A percentile compares a stretch with the other conserved stretches of the same genome.
These are phyloP conservation scores for Talaromyces liani DNA, from an alignment of 495 filamentous ascomycete species.

Conservation along the genomic window DNA sequence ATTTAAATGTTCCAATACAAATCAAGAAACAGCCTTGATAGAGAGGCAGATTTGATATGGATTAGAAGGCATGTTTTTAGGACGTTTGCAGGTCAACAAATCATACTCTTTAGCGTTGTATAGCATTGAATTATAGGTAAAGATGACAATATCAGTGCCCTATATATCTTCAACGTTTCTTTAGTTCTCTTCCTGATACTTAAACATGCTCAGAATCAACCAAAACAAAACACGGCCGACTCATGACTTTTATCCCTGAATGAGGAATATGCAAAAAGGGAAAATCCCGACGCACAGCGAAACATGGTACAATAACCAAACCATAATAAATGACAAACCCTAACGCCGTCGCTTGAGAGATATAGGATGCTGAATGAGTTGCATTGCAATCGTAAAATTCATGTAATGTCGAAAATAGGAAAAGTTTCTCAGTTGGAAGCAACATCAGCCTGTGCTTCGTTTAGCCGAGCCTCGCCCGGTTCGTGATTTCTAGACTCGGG, in stretches of 20 bases:
- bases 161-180: too few relatives aligned
- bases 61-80: too few relatives aligned
- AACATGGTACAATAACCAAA: neutral
- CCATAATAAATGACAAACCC: neutral
- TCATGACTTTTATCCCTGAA: neutral
- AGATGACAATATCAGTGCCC: too few relatives aligned
- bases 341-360: neutral
- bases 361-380: neutral
- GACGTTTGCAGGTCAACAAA: too few relatives aligned
- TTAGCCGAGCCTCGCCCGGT: neutral
- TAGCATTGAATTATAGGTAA: too few relatives aligned
- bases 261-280: neutral
- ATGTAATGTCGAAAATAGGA: neutral
- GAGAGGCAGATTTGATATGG: too few relatives aligned
- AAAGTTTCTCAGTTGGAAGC: neutral
- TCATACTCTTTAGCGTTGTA: too few relatives aligned
- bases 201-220: too few relatives aligned
- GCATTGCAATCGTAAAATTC: constrained; percentile 3
- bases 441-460: neutral
- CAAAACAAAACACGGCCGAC: neutral
- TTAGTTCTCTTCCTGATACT: too few relatives aligned
- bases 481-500: neutral
- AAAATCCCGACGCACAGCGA: neutral
- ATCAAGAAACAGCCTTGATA: too few relatives aligned
- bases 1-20: too few relatives aligned